Base-by-base conservation (phyloP, 2,329 filamentous ascomycete species). In the Colletotrichum paranaense region DNA sequence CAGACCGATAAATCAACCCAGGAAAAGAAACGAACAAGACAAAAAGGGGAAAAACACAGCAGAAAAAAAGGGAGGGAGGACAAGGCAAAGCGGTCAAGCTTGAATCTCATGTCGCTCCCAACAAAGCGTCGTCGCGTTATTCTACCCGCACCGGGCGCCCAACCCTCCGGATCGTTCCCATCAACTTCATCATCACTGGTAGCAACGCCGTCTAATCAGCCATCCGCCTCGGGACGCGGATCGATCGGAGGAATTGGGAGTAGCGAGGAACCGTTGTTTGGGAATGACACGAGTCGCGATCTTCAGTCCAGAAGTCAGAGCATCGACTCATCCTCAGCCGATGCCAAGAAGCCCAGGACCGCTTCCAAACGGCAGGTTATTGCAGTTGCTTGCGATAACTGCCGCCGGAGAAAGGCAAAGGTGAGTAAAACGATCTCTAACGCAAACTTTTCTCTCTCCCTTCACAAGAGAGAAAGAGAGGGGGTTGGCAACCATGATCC, bases 331-430 rank as follows among this genome's bases (percentile, higher is more conserved):
- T 73, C 67, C 7, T 60, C 71, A 7, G 56, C 42, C 28, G 71
- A 73, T 9, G 24, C 56, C 42, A 49, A 49, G 6, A 73, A 71
- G 56, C 55, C 71, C 2, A 67, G 71, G n/a, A 28, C 67, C 14
- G 60, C 38, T 19, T 49, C 67, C 6, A 73, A 73, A 35, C 22
- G 71, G 32, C 71, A 73, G 49, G 71, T 73, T 16, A 73, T 73
- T 56, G 71, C 71, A 24, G 71, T 73, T 26, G 71, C 71, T 24
- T 73, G 71, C 35, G 67, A 73, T n/a, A 70, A 73, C 55, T 73
- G 71, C 30, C 67, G 71, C 3, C 67, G 71, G 0, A 59, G 71
- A 38, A 73, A 73, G 19, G 71, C 71, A 11, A 73, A 73, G 71
- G 71, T 73, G 56, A 71, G 71, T 57, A 2, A 22, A 56, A 7